phyloP scores from a whole-genome alignment of 768 basidiomycete species.

The Termitomyces sp. region DNA sequence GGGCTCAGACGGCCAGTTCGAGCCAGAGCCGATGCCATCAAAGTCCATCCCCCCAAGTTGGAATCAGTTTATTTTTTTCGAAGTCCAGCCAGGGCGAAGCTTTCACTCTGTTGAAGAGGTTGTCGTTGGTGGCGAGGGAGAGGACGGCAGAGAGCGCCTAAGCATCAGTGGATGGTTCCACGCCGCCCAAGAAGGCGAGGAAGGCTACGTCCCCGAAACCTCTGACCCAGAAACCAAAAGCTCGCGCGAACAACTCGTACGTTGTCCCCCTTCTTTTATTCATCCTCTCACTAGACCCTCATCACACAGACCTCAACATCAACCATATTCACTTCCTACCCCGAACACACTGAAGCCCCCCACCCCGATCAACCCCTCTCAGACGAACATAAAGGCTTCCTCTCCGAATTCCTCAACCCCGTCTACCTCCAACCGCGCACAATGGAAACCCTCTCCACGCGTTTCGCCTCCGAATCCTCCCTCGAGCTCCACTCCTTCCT shows the following conservation, averaged over 20 bases:
- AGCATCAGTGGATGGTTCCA: conserved; percentile 99
- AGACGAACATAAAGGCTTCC: conserved; percentile 61
- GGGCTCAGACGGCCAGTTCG: conserved; percentile 59
- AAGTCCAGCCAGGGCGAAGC: conserved; percentile 92
- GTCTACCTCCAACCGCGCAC: conserved; percentile 84
- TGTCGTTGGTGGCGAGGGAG: conserved; percentile 66
- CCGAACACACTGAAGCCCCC: conserved; percentile 41
- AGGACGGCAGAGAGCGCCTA: conserved; percentile 70
- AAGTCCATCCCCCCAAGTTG: conserved; percentile 76
- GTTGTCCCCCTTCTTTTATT: conserved; percentile 24
- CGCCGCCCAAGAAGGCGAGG: conserved; percentile 85
- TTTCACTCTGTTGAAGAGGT: conserved; percentile 98
- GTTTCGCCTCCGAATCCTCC: conserved; percentile 84
- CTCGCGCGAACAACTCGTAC: conserved; percentile 89
- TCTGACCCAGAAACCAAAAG: conserved; percentile 53
- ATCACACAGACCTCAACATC: conserved; percentile 53
- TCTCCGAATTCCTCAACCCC: conserved; percentile 82
- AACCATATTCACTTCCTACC: conserved; percentile 55
- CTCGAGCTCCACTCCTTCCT: conserved; percentile 91
- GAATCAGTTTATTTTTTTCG: conserved; percentile 88
- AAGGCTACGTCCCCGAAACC: conserved; percentile 66
- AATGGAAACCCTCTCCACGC: conserved; percentile 70
- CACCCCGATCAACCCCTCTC: conserved; percentile 53
- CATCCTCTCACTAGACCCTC: conserved; percentile 5
- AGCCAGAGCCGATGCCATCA: conserved; percentile 62